Evolutionary conservation across 768 basidiomycete species (phyloP).

Genomic region (Pulveroboletus ravenelii): DNA sequence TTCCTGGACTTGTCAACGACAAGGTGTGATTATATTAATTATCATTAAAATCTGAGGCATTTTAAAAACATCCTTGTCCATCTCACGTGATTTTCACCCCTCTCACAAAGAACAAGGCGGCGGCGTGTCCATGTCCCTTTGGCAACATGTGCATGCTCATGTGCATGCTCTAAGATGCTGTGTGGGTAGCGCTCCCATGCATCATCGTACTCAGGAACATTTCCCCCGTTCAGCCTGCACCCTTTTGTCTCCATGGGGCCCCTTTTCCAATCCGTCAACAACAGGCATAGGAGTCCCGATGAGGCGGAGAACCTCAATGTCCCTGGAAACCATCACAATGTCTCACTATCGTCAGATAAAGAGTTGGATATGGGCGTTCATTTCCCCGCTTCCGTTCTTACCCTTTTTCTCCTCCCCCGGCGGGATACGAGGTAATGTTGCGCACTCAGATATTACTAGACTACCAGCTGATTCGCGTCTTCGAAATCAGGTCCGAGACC

Average conservation of each 20-base stretch:
- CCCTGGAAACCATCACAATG: constrained; percentile 14
- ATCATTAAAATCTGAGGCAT: too few relatives aligned
- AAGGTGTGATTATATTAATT: too few relatives aligned
- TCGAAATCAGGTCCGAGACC: constrained; percentile 22
- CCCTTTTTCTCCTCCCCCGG: constrained; percentile 3
- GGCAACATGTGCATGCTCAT: too few relatives aligned
- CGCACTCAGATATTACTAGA: background rate
- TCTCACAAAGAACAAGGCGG: too few relatives aligned
- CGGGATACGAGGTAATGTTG: constrained; percentile 10
- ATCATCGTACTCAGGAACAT: too few relatives aligned
- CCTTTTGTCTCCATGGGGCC: background rate
- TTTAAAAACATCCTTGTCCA: too few relatives aligned
- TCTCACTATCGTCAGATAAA: constrained; percentile 12
- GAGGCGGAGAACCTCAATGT: background rate
- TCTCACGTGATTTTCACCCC: too few relatives aligned
- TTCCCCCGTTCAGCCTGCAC: background rate
- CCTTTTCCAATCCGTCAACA: background rate
- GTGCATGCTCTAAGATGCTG: too few relatives aligned
- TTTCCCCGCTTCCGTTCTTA: background rate
- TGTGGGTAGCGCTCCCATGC: too few relatives aligned
- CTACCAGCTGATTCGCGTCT: background rate
- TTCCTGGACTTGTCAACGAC: too few relatives aligned
- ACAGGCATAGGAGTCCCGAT: background rate
- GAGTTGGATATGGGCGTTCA: background rate
- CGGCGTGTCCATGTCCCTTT: too few relatives aligned